phyloP scores from a whole-genome alignment of 2,329 filamentous ascomycete species.

The Lachnellula suecica region DNA sequence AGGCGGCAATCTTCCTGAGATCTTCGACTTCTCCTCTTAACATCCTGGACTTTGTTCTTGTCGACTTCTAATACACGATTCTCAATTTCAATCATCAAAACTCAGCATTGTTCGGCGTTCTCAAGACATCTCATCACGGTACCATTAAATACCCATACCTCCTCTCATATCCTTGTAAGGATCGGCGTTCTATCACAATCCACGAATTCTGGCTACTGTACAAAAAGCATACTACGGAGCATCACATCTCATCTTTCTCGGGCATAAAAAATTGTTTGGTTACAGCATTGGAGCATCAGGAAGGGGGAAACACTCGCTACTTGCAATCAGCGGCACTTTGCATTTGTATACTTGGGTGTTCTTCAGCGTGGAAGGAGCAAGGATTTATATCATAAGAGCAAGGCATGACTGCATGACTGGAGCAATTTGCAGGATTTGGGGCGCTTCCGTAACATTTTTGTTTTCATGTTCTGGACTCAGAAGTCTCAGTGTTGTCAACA shows the following conservation, averaged over 20 bases:
- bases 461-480: conserved; percentile 9
- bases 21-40: background rate
- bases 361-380: conserved; percentile 17
- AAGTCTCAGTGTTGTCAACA: conserved; percentile 23
- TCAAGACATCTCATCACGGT: conserved; percentile 14
- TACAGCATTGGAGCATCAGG: conserved; percentile 21
- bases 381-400: conserved; percentile 10
- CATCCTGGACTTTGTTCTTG: background rate
- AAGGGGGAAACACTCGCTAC: conserved; percentile 16
- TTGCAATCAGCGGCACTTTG: conserved; percentile 7
- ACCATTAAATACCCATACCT: conserved; percentile 30
- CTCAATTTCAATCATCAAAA: conserved; percentile 9
- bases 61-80: conserved; percentile 8
- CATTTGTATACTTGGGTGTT: conserved; percentile 15
- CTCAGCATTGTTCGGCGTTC: conserved; percentile 26
- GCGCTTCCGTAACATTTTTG: conserved; percentile 15
- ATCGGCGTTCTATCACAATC: conserved; percentile 27
- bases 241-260: conserved; percentile 23
- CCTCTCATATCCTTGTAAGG: conserved; percentile 24
- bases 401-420: conserved; percentile 5
- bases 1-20: conserved; percentile 32
- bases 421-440: conserved; percentile 10
- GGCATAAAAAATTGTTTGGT: conserved; percentile 25
- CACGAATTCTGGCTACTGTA: conserved; percentile 26
- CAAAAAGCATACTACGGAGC: conserved; percentile 30